These are phyloP conservation scores for Moniliella sp. DNA, from an alignment of 1,284 basidiomycete genomes.

Conservation along the genomic window DNA sequence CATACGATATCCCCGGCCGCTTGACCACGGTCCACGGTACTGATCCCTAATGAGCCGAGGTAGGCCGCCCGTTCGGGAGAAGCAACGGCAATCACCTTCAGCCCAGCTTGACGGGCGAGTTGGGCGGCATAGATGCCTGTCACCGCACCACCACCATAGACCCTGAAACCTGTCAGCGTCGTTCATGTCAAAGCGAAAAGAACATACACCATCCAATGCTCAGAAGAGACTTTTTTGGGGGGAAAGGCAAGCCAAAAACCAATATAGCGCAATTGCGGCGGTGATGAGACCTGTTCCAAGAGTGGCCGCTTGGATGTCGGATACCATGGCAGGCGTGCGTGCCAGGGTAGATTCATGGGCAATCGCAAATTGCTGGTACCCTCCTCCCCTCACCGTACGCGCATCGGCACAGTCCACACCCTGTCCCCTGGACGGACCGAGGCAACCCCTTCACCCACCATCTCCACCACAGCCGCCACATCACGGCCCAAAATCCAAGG, in stretches of 20 bases:
- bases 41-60: conserved; percentile 7
- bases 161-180: too few relatives aligned
- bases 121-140: conserved; percentile 21
- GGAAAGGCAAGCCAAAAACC: too few relatives aligned
- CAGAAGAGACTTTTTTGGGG: background rate
- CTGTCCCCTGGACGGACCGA: conserved; percentile 37
- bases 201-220: conserved; percentile 14
- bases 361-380: conserved; percentile 13
- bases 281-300: conserved; percentile 31
- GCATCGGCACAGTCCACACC: conserved; percentile 29
- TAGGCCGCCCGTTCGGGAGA: conserved; percentile 15
- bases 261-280: conserved; percentile 14
- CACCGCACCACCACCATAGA: conserved; percentile 20
- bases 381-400: conserved; percentile 11
- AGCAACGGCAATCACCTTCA: conserved; percentile 11
- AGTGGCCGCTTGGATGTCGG: conserved; percentile 14
- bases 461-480: conserved; percentile 37
- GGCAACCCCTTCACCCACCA: conserved; percentile 35
- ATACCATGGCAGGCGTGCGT: conserved; percentile 4
- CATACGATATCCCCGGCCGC: conserved; percentile 2
- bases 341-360: conserved; percentile 10
- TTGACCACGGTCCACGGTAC: conserved; percentile 8
- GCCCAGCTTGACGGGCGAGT: conserved; percentile 8
- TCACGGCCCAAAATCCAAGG: conserved; percentile 38
- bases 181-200: too few relatives aligned